Percentiles rank a stretch among this genome's conserved stretches.
These are phyloP conservation scores for Saccharum spontaneum DNA, from an alignment of 176 grass and related monocot genomes.

Conservation along the genomic window DNA sequence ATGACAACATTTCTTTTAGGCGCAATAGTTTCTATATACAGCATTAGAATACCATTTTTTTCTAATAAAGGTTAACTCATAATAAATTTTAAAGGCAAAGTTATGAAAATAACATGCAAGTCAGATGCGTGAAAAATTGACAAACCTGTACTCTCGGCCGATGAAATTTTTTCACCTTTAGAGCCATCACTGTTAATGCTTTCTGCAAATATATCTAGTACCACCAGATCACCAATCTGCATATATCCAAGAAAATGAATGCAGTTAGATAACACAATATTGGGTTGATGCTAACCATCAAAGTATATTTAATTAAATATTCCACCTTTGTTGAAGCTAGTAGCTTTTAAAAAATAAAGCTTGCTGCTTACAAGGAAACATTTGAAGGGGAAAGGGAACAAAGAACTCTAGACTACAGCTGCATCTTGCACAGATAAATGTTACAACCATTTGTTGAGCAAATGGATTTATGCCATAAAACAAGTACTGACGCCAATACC, in stretches of 20 bases:
- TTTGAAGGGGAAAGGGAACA: not conserved
- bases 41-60: not conserved
- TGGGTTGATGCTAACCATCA: not conserved
- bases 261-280: conserved; percentile 8
- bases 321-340: not conserved
- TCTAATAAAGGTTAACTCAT: not conserved
- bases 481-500: not conserved
- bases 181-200: conserved; percentile 65
- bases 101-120: not conserved
- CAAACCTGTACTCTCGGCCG: conserved; percentile 86
- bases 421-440: not conserved
- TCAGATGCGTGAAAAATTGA: not conserved
- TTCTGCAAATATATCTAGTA: conserved; percentile 93
- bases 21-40: conserved; percentile 1
- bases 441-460: not conserved
- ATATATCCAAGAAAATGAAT: conserved; percentile 32
- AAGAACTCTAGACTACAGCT: not conserved
- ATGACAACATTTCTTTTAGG: not conserved
- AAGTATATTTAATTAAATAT: conserved; percentile 25
- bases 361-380: not conserved
- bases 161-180: conserved; percentile 83
- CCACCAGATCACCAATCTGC: conserved; percentile 76
- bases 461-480: conserved; percentile 16
- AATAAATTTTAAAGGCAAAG: conserved; percentile 16
- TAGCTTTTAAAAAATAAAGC: not conserved